Conservation (phyloP, 192 early-diverging fungal species). For the Pilobolus umbonatus region DNA sequence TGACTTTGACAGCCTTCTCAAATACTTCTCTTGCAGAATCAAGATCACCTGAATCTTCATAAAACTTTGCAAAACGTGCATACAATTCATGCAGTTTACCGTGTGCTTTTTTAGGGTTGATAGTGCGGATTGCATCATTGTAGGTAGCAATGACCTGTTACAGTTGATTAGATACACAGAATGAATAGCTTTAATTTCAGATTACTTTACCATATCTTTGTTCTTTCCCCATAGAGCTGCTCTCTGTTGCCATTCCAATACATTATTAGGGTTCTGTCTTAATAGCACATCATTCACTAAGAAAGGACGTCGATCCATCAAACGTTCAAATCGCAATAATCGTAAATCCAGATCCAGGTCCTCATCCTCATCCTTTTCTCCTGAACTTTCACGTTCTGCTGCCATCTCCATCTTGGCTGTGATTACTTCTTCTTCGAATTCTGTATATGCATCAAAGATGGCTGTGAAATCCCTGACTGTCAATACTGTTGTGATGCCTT, state of each 20-base stretch:
- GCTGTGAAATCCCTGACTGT: conserved; percentile 90
- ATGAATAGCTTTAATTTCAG: neutral
- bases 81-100: conserved; percentile 80
- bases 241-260: conserved; percentile 88
- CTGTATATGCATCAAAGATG: conserved; percentile 95
- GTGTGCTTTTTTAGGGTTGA: conserved; percentile 71
- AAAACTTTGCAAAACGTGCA: conserved; percentile 81
- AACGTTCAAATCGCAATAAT: conserved; percentile 79
- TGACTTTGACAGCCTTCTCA: conserved; percentile 79
- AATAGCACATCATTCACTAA: conserved; percentile 91
- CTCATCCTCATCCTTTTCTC: conserved; percentile 46
- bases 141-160: conserved; percentile 72
- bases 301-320: conserved; percentile 90
- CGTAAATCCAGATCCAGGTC: conserved; percentile 76
- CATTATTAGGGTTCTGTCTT: conserved; percentile 86
- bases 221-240: conserved; percentile 63
- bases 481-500: conserved; percentile 72
- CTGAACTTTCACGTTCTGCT: conserved; percentile 42
- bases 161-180: neutral
- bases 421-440: conserved; percentile 83
- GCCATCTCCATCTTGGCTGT: conserved; percentile 67
- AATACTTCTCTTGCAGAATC: conserved; percentile 71
- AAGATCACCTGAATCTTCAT: conserved; percentile 56
- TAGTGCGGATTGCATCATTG: conserved; percentile 62
- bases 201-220: conserved; percentile 36